Conservation (phyloP, 2,329 filamentous ascomycete genomes). For the Fusarium sp. region DNA sequence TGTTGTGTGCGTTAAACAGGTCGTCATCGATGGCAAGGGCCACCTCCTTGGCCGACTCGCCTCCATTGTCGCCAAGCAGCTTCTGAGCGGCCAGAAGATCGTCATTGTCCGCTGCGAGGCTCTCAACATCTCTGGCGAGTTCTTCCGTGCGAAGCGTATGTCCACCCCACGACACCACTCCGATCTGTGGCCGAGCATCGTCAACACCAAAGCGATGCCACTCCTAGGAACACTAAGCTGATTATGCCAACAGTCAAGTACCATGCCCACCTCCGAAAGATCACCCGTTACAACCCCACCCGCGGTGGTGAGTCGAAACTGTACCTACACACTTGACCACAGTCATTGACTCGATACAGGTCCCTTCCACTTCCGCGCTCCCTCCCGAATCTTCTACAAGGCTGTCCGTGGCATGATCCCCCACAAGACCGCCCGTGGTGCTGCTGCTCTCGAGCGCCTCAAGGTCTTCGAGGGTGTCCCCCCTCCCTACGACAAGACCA, state of each 20-base stretch:
- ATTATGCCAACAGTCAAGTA: slow-evolving; percentile 88
- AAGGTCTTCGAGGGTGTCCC: slow-evolving; percentile 99
- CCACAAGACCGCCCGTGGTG: slow-evolving; percentile 99
- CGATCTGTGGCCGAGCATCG: slow-evolving; percentile 32
- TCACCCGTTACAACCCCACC: slow-evolving; percentile 99
- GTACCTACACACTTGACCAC: slow-evolving; percentile 35
- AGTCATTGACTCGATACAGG: slow-evolving; percentile 62
- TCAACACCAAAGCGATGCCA: slow-evolving; percentile 16
- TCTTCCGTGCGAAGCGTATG: slow-evolving; percentile 99
- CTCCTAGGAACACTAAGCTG: slow-evolving; percentile 50
- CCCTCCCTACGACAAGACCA: slow-evolving; percentile 99
- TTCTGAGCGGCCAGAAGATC: slow-evolving; percentile 99
- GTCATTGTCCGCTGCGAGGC: slow-evolving; percentile 98
- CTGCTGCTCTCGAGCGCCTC: slow-evolving; percentile 95
- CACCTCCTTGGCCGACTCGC: slow-evolving; percentile 99
- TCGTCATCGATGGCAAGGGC: slow-evolving; percentile 99
- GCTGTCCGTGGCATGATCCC: slow-evolving; percentile 99
- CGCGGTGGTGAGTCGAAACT: slow-evolving; percentile 80
- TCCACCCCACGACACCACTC: slow-evolving; percentile 50
- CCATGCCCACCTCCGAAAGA: slow-evolving; percentile 99
- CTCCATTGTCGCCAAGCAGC: slow-evolving; percentile 98
- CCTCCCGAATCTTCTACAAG: slow-evolving; percentile 99
- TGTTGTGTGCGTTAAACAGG: slow-evolving; percentile 59
- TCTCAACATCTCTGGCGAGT: slow-evolving; percentile 99
- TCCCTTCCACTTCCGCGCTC: slow-evolving; percentile 99